Evolutionary conservation across 139 green algal species (phyloP), one percentile per base, ranked within the genome.

Genomic region (Tetradesmus obliquus): DNA sequence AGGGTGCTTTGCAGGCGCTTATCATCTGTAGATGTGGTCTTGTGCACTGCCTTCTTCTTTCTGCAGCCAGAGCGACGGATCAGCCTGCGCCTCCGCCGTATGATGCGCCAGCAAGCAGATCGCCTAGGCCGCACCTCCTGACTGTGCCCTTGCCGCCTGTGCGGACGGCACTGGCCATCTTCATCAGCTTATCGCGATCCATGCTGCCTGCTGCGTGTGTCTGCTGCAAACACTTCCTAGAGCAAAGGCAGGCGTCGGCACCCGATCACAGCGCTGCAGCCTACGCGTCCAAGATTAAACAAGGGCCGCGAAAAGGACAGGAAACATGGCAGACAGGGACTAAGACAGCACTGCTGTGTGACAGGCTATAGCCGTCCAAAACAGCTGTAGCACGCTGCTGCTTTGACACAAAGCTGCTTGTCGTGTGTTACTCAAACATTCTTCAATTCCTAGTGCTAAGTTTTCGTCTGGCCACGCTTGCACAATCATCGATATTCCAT

Each of bases 11-110:
- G 98, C 71, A 99, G 94, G 79, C 97, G 94, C 96, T 99, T 99
- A 95, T 99, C 98, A 93, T 99, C 98, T 57, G 97, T 99, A 60
- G 95, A 95, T 5, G 96, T 97, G 9, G 98, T 98, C 95, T 99
- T 99, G 96, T 99, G 98, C 82, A 99, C 96, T 4, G 97, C 97
- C 95, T 99, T 99, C 94, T 99, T 99, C 97, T 99, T 99, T 81
- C 98, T 99, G 93, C 83, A 62, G 24, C 5, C 83, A 57, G 2
- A 19, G 54, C 5, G 19, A 55, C n/a, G 55, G 22, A 88, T 89
- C 89, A 91, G 55, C 45, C 20, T 79, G 72, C 91, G 72, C 55
- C 90, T 87, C 81, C 92, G n/a, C 6, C 20, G 60, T 86, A 22
- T 45, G 76, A 62, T 72, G 66, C 66, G 66, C 86, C 55, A 83